A percentile compares a stretch with the other conserved stretches of the same genome.
Evolutionary conservation across 352 stramenopile genomes (phyloP).

Genomic region (Pythium rhizo-oryzae): DNA sequence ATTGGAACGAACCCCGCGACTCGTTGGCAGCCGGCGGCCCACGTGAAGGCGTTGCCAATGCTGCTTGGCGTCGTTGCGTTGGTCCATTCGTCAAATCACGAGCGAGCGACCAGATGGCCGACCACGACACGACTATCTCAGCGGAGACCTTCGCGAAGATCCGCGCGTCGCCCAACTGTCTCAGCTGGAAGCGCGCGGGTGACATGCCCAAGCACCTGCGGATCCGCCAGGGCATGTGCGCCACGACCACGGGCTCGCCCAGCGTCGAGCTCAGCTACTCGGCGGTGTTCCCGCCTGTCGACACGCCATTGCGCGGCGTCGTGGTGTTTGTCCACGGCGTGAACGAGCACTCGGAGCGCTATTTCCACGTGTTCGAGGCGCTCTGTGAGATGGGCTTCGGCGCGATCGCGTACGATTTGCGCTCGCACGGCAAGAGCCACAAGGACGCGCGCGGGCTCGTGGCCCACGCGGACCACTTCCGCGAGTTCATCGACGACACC

Average conservation of each 20-base stretch:
- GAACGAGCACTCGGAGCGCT: slow-evolving; percentile 29
- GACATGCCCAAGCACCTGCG: too few relatives aligned
- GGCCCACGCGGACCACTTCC: slow-evolving; percentile 23
- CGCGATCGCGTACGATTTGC: slow-evolving; percentile 27
- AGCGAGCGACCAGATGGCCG: too few relatives aligned
- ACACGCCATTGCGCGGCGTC: slow-evolving; percentile 11
- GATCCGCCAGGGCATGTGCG: too few relatives aligned
- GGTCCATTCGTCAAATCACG: too few relatives aligned
- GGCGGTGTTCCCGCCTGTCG: slow-evolving; percentile 9
- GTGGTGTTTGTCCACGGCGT: slow-evolving; percentile 29
- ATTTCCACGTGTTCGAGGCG: slow-evolving; percentile 24
- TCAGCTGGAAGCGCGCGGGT: too few relatives aligned
- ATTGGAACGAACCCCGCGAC: too few relatives aligned
- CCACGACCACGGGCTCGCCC: too few relatives aligned
- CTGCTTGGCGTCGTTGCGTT: too few relatives aligned
- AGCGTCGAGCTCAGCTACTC: slow-evolving; percentile 2
- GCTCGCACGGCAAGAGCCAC: slow-evolving; percentile 23
- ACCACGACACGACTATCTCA: slow-evolving; percentile 2
- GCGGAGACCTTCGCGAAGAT: background rate
- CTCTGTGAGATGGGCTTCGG: slow-evolving; percentile 17
- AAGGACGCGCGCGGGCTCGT: slow-evolving; percentile 15
- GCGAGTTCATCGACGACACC: slow-evolving; percentile 20
- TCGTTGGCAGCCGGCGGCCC: too few relatives aligned
- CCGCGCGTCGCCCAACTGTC: slow-evolving; percentile 1
- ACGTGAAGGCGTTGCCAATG: too few relatives aligned